phyloP scores from a whole-genome alignment of 345 rosid species.

The Physaria fendleri region DNA sequence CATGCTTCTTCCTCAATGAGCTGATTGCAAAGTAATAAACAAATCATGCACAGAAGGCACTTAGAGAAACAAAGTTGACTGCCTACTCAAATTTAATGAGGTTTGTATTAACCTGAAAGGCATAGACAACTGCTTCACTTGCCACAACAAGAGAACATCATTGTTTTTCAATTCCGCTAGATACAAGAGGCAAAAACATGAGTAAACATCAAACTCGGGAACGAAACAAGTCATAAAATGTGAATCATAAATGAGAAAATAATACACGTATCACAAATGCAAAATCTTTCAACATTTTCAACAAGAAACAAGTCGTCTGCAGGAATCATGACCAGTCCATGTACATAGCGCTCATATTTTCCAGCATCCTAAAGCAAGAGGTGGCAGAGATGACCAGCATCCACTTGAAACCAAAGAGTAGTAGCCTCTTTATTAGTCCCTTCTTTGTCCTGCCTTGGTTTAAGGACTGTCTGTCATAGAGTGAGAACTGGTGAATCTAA shows the following conservation, averaged over 20 bases:
- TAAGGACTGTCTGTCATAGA: conserved; percentile 73
- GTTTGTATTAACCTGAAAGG: conserved; percentile 93
- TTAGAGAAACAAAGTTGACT: background rate
- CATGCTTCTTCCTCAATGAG: conserved; percentile 87
- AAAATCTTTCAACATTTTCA: conserved; percentile 65
- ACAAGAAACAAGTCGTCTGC: conserved; percentile 54
- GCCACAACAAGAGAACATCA: conserved; percentile 94
- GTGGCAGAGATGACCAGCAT: too few species aligned
- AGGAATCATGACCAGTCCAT: conserved; percentile 77
- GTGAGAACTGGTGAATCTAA: conserved; percentile 8
- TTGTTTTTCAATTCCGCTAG: conserved; percentile 74
- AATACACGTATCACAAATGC: conserved; percentile 77
- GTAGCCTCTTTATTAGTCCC: conserved; percentile 58
- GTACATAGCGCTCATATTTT: conserved; percentile 74
- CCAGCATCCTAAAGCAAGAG: conserved; percentile 70
- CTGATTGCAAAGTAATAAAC: conserved; percentile 29
- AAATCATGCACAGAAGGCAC: background rate
- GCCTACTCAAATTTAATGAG: background rate
- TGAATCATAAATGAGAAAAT: too few species aligned
- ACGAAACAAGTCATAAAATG: too few species aligned
- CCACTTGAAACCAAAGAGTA: conserved; percentile 62
- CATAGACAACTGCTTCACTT: conserved; percentile 81
- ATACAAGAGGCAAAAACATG: conserved; percentile 18
- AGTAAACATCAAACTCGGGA: background rate
- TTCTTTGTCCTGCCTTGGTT: conserved; percentile 57